A percentile compares a stretch with the other conserved stretches of the same genome.
Evolutionary conservation across 1,284 basidiomycete species (phyloP).

Genomic region (Austropuccinia psidii): DNA sequence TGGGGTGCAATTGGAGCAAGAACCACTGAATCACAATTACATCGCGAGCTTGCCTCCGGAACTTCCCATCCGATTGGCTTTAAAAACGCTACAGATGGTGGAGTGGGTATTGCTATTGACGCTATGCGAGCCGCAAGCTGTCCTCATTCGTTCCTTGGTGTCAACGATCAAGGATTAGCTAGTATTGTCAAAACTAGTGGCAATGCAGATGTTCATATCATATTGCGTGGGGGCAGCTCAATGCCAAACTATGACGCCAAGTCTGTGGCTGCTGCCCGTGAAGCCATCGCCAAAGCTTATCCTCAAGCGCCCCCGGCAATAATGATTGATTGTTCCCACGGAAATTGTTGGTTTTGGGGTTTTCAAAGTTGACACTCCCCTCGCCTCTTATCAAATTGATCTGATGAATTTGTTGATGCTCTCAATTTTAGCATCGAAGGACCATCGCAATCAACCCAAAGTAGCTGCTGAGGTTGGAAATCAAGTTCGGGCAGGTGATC

Average conservation of each 20-base stretch:
- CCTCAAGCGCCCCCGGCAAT: conserved; percentile 49
- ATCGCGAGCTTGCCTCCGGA: conserved; percentile 75
- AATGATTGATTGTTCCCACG: conserved; percentile 71
- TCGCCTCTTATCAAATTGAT: background rate
- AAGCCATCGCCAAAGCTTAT: conserved; percentile 68
- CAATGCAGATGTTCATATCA: conserved; percentile 82
- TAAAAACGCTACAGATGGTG: conserved; percentile 51
- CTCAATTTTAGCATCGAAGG: conserved; percentile 51
- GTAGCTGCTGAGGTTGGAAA: conserved; percentile 56
- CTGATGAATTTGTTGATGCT: background rate
- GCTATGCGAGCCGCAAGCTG: conserved; percentile 78
- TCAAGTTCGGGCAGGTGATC: conserved; percentile 60
- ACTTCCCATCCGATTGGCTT: conserved; percentile 81
- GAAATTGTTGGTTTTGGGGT: conserved; percentile 61
- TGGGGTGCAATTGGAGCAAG: conserved; percentile 98
- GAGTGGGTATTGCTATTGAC: conserved; percentile 59
- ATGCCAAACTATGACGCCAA: conserved; percentile 78
- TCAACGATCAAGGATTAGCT: conserved; percentile 83
- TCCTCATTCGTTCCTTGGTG: conserved; percentile 84
- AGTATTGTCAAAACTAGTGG: conserved; percentile 83
- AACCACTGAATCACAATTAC: conserved; percentile 92
- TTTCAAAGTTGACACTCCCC: background rate
- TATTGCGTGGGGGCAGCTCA: conserved; percentile 73
- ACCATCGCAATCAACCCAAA: conserved; percentile 55
- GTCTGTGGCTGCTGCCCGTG: conserved; percentile 64